Evolutionary conservation across 2,329 filamentous ascomycete genomes (phyloP).

Genomic region (Beauveria brongniartii): DNA sequence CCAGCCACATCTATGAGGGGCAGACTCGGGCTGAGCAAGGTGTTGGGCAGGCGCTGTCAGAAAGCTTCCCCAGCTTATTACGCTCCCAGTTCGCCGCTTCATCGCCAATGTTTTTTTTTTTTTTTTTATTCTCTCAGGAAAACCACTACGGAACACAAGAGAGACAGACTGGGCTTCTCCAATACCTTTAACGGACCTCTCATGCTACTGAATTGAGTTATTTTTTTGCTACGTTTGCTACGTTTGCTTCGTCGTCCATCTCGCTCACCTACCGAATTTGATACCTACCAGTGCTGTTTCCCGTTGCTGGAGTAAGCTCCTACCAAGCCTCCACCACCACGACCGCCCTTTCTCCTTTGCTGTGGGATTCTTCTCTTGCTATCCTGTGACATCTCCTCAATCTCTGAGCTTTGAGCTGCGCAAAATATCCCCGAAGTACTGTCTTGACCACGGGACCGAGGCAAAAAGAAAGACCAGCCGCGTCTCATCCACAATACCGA

Average conservation of each 20-base stretch:
- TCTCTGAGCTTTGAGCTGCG: not conserved
- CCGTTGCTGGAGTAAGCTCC: no score
- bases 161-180: not conserved
- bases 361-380: not conserved
- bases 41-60: not conserved
- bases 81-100: not conserved
- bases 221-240: not conserved
- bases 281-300: not conserved
- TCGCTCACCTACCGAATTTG: not conserved
- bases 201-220: not conserved
- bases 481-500: not conserved
- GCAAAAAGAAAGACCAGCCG: not conserved
- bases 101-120: not conserved
- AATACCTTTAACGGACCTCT: not conserved
- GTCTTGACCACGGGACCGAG: not conserved
- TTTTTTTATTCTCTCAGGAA: not conserved
- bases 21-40: slow-evolving; percentile 2
- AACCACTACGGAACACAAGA: not conserved
- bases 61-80: not conserved
- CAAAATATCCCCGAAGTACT: not conserved
- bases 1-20: slow-evolving; percentile 5
- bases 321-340: not conserved
- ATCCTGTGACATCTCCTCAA: not conserved
- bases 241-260: not conserved
- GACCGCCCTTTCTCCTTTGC: not conserved